Evolutionary conservation across 129 eudicot genomes (phyloP).

Genomic region (Centaurea solstitialis): DNA sequence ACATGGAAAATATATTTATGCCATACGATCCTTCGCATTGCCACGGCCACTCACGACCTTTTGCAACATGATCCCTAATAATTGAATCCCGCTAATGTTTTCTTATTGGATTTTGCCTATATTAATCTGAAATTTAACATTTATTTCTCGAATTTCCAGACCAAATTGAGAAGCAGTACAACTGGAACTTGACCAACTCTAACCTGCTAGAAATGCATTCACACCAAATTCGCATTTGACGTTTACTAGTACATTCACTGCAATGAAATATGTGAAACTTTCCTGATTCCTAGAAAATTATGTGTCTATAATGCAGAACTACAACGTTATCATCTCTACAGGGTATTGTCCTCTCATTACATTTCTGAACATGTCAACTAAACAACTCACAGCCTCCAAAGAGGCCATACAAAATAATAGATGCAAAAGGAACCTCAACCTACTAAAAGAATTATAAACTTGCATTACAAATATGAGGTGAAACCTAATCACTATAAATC

Average conservation of each 20-base stretch:
- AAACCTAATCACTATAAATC: constrained; percentile 10
- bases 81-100: background rate
- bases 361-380: background rate
- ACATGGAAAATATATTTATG: background rate
- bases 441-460: background rate
- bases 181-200: constrained; percentile 2
- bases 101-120: background rate
- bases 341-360: background rate
- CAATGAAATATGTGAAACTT: background rate
- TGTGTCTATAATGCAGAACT: background rate
- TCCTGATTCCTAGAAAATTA: background rate
- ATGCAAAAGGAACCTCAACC: background rate
- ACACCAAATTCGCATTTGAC: background rate
- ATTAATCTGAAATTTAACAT: background rate
- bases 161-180: constrained; percentile 3
- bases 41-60: background rate
- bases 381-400: background rate
- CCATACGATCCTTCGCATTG: constrained; percentile 1
- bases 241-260: background rate
- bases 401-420: background rate
- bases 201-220: constrained; percentile 7
- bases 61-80: background rate
- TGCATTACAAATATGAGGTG: background rate
- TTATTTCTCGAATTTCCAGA: background rate
- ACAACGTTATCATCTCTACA: background rate